These are phyloP conservation scores for Eudorina sp. DNA, from an alignment of 139 green algal species.

Conservation along the genomic window DNA sequence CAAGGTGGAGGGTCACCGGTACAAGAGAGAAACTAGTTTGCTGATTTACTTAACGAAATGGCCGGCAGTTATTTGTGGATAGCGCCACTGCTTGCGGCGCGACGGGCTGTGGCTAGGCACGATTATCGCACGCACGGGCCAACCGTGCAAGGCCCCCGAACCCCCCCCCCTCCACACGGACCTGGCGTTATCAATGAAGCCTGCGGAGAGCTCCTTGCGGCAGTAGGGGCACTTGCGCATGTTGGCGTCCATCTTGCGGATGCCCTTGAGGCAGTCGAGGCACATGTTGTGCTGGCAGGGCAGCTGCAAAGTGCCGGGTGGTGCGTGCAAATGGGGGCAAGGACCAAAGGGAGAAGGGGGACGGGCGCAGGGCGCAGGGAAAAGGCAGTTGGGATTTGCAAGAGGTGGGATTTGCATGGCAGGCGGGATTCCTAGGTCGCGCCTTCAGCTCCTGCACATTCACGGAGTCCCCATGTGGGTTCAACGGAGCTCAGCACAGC, in stretches of 20 bases:
- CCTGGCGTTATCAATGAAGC: slow-evolving; percentile 84
- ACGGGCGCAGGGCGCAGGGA: no score
- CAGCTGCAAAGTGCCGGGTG: slow-evolving; percentile 63
- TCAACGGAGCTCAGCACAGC: no score
- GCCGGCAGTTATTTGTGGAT: neutral
- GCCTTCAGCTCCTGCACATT: no score
- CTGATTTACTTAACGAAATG: neutral
- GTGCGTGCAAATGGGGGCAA: neutral
- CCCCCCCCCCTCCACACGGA: neutral
- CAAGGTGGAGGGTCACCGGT: no score
- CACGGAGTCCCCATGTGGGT: no score
- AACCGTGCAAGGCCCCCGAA: neutral
- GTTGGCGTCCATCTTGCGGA: slow-evolving; percentile 66
- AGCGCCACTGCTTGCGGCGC: neutral
- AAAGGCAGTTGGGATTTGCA: no score
- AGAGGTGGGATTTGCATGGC: no score
- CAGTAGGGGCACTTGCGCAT: slow-evolving; percentile 92
- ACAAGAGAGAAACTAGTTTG: neutral
- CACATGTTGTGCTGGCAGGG: slow-evolving; percentile 97
- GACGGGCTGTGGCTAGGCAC: neutral
- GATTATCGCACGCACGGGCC: no score
- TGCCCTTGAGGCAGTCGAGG: slow-evolving; percentile 88
- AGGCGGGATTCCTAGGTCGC: no score
- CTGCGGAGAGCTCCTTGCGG: slow-evolving; percentile 76
- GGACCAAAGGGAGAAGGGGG: neutral